Evolutionary conservation across 208 protist species (phyloP).

Genomic region (Wallacemonas rigidus): DNA sequence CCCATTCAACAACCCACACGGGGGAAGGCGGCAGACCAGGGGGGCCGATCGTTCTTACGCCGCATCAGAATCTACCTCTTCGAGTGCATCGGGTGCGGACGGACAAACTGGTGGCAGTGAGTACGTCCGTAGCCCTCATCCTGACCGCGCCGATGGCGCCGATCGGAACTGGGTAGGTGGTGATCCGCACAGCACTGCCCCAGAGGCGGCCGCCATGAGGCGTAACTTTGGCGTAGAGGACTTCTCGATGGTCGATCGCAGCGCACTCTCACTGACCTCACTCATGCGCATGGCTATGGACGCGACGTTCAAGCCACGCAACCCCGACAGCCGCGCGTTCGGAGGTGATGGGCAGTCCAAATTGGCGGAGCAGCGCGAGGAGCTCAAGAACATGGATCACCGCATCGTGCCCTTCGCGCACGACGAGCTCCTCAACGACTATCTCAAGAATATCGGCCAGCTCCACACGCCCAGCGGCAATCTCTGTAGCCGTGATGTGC

Average conservation of each 20-base stretch:
- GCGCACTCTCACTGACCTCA: conserved; percentile 50
- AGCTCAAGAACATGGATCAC: conserved; percentile 76
- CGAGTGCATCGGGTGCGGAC: too few relatives aligned
- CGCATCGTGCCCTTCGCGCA: conserved; percentile 68
- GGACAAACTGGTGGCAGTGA: not conserved
- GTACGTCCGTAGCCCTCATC: not conserved
- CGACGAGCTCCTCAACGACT: conserved; percentile 62
- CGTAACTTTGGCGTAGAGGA: conserved; percentile 53
- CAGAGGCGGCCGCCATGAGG: conserved; percentile 34
- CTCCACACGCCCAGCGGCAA: conserved; percentile 61
- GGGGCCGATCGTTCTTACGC: conserved; percentile 3
- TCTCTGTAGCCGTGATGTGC: conserved; percentile 37
- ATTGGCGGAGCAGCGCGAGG: conserved; percentile 54
- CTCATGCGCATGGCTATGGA: conserved; percentile 48
- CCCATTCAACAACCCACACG: conserved; percentile 13
- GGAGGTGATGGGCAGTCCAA: conserved; percentile 70
- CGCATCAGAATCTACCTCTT: not conserved
- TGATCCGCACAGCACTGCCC: conserved; percentile 21
- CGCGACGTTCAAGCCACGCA: conserved; percentile 68
- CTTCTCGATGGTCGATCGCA: conserved; percentile 64
- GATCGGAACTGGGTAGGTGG: conserved; percentile 36
- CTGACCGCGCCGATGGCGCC: not conserved
- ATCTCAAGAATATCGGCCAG: conserved; percentile 60
- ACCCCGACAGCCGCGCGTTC: conserved; percentile 60
- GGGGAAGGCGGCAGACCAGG: not conserved